These are phyloP conservation scores for Kokia cookei DNA, from an alignment of 441 rosid genomes.

Conservation along the genomic window DNA sequence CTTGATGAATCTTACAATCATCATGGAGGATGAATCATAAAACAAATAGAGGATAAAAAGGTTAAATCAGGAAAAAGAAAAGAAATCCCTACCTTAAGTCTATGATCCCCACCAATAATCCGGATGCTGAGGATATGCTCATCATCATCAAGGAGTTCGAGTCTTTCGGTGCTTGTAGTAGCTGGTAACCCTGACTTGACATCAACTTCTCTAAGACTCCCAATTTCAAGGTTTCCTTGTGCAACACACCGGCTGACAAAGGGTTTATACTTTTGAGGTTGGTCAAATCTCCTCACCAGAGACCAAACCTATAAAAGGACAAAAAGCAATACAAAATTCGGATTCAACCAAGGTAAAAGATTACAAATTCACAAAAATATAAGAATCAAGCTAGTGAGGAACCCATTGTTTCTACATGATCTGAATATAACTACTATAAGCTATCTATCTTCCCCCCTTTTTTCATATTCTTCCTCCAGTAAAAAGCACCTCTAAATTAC, in stretches of 20 bases:
- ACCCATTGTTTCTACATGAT: neutral
- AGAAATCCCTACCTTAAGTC: conserved; percentile 42
- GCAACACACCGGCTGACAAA: conserved; percentile 60
- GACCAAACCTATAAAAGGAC: conserved; percentile 44
- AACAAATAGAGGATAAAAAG: neutral
- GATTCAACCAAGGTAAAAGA: neutral
- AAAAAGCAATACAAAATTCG: neutral
- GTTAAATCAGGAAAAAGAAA: neutral
- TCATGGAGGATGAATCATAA: neutral
- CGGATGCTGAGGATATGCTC: conserved; percentile 57
- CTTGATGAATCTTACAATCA: neutral
- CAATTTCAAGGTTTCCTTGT: conserved; percentile 52
- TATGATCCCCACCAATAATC: conserved; percentile 72
- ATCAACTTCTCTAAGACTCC: conserved; percentile 68
- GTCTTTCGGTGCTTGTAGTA: conserved; percentile 61
- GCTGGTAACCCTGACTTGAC: conserved; percentile 73
- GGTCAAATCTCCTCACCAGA: conserved; percentile 64
- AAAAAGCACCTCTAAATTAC: neutral
- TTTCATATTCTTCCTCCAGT: neutral
- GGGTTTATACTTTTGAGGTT: conserved; percentile 71
- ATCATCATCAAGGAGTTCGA: conserved; percentile 61
- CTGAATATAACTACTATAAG: neutral
- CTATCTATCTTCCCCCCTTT: neutral
- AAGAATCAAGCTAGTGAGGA: neutral
- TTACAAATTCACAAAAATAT: neutral